Percentiles rank a stretch among this genome's conserved stretches.
Conservation (phyloP, 78 protist genomes). For the Cyanophora paradoxa region DNA sequence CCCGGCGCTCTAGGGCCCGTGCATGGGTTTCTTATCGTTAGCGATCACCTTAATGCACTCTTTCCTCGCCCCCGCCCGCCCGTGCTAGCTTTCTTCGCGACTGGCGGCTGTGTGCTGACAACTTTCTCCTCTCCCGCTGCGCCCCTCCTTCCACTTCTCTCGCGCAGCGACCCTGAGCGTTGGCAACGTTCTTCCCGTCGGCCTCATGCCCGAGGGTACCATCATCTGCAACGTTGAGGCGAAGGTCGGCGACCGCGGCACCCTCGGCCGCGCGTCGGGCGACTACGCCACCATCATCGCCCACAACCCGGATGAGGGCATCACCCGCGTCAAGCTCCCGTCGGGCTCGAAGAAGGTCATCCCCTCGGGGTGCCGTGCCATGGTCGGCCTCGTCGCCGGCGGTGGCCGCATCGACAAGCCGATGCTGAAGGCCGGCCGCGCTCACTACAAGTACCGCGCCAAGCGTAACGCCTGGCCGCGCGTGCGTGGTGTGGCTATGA, state of each 20-base stretch:
- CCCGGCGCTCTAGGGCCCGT: no score
- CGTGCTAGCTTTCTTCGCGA: not conserved
- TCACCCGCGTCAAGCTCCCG: conserved; percentile 93
- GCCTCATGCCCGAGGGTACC: conserved; percentile 95
- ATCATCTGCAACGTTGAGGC: conserved; percentile 96
- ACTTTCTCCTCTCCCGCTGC: no score
- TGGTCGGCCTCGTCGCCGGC: conserved; percentile 97
- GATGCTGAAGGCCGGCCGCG: conserved; percentile 97
- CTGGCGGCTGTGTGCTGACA: no score
- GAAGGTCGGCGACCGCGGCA: conserved; percentile 60
- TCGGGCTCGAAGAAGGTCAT: conserved; percentile 93
- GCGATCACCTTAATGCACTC: not conserved
- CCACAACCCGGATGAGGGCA: conserved; percentile 86
- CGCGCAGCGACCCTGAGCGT: conserved; percentile 80
- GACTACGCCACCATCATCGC: conserved; percentile 90
- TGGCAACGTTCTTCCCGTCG: conserved; percentile 96
- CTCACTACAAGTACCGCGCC: conserved; percentile 87
- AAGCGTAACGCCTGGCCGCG: conserved; percentile 99
- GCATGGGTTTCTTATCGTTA: not conserved
- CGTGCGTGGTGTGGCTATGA: conserved; percentile 98
- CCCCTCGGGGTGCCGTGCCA: conserved; percentile 84
- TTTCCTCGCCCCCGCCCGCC: not conserved
- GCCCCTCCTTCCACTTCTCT: no score
- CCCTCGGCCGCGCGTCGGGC: conserved; percentile 91
- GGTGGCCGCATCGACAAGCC: conserved; percentile 99